phyloP scores from a whole-genome alignment of 257 asterid species.

The Capsicum rhomboideum region DNA sequence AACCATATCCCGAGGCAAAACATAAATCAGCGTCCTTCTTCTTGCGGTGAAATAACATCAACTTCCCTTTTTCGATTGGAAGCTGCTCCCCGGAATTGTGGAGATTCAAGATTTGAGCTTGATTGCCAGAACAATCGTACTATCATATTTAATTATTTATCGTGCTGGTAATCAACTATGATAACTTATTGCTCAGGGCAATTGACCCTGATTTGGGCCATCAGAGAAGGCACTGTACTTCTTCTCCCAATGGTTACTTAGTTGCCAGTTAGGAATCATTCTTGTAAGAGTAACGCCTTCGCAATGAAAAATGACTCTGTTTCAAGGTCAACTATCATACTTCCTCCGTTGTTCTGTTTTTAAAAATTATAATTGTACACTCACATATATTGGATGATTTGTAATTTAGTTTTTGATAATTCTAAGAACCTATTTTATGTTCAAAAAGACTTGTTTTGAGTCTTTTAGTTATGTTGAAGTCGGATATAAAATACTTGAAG shows the following conservation, averaged over 20 bases:
- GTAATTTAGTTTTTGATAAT: too few species aligned
- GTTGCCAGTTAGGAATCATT: background rate
- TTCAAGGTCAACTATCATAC: too few species aligned
- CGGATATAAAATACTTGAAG: too few species aligned
- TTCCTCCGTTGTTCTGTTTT: too few species aligned
- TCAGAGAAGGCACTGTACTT: background rate
- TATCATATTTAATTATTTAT: background rate
- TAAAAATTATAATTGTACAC: too few species aligned
- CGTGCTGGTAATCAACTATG: slow-evolving; percentile 21
- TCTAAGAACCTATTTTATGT: too few species aligned
- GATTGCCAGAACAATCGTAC: slow-evolving; percentile 20
- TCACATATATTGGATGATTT: too few species aligned
- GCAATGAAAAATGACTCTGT: too few species aligned
- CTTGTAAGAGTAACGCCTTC: background rate
- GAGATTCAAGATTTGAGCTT: slow-evolving; percentile 9
- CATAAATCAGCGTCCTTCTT: slow-evolving; percentile 4
- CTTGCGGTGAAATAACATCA: slow-evolving; percentile 28
- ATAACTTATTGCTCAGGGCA: too few species aligned
- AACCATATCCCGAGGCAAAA: background rate
- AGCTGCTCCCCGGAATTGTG: background rate
- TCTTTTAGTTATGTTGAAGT: too few species aligned
- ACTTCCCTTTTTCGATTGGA: slow-evolving; percentile 19
- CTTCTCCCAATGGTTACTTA: background rate
- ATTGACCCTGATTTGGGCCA: slow-evolving; percentile 11
- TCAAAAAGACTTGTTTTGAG: too few species aligned